These are phyloP conservation scores for Hypomontagnella submonticulosa DNA, from an alignment of 495 filamentous ascomycete species.

Conservation along the genomic window DNA sequence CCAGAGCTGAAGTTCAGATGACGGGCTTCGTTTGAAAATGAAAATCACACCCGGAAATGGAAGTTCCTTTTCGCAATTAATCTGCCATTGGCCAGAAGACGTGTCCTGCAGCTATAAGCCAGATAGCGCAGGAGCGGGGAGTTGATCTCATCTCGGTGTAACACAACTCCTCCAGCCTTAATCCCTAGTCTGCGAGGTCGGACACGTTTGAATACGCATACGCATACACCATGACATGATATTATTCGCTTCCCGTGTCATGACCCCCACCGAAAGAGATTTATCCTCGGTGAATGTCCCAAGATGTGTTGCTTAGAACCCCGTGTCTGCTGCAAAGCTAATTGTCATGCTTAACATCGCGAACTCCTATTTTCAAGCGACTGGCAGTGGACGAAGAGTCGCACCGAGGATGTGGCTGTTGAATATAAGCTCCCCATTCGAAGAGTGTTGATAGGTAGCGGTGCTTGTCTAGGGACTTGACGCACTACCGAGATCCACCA, in stretches of 20 bases:
- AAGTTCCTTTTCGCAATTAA: conserved; percentile 31
- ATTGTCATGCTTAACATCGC: conserved; percentile 3
- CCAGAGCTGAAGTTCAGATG: conserved; percentile 19
- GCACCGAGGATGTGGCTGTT: not conserved
- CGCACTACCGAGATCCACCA: not conserved
- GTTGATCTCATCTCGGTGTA: conserved; percentile 31
- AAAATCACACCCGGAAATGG: conserved; percentile 22
- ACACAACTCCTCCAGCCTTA: conserved; percentile 26
- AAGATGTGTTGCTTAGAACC: not conserved
- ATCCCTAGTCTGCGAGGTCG: conserved; percentile 27
- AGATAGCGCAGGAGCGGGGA: conserved; percentile 29
- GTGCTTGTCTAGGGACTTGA: conserved; percentile 13
- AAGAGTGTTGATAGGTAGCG: not conserved
- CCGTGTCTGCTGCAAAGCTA: conserved; percentile 1
- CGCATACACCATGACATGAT: conserved; percentile 9
- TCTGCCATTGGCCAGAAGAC: conserved; percentile 26
- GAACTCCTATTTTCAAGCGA: not conserved
- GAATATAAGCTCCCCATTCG: not conserved
- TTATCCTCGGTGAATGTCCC: not conserved
- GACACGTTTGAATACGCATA: conserved; percentile 16
- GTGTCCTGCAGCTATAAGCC: conserved; percentile 20
- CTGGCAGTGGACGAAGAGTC: conserved; percentile 1
- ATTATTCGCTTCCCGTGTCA: conserved; percentile 1
- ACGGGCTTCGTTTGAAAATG: conserved; percentile 25
- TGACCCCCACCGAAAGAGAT: conserved; percentile 10